A percentile compares a stretch with the other conserved stretches of the same genome.
Conservation (phyloP, 768 basidiomycete species). For the Myochromella boudieri region DNA sequence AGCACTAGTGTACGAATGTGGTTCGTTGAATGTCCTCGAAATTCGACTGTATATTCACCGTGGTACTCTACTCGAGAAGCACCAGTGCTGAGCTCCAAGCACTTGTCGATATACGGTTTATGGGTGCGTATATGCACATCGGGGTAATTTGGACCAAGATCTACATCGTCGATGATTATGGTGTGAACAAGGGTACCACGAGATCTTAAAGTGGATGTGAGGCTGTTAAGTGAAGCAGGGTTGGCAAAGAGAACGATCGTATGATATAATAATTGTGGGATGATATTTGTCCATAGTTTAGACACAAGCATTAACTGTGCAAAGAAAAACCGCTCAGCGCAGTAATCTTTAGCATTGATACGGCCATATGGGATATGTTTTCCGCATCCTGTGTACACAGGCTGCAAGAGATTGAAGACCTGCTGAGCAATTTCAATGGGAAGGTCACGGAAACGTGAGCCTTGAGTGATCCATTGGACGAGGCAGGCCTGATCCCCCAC, state of each 20-base stretch:
- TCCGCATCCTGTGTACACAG: too few relatives aligned
- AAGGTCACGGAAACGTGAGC: background rate
- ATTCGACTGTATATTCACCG: background rate
- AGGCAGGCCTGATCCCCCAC: background rate
- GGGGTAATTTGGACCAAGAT: background rate
- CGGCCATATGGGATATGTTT: background rate
- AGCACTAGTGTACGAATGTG: background rate
- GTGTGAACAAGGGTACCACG: conserved; percentile 1
- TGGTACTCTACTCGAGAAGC: conserved; percentile 2
- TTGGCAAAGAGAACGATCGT: conserved; percentile 1
- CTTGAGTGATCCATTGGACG: background rate
- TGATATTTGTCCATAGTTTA: conserved; percentile 4
- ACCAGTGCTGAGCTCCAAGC: background rate
- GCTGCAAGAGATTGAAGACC: conserved; percentile 1
- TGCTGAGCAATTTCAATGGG: conserved; percentile 10
- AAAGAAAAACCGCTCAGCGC: background rate
- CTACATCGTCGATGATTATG: conserved; percentile 5
- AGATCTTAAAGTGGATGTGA: background rate
- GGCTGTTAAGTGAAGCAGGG: background rate
- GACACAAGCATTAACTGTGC: conserved; percentile 4
- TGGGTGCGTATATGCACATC: background rate
- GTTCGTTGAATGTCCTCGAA: background rate
- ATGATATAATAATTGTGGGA: conserved; percentile 1
- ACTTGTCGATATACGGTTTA: background rate
- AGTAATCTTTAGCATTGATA: background rate